Percentiles rank a stretch among this genome's conserved stretches.
Evolutionary conservation across 192 early-diverging fungal species (phyloP).

Genomic region (Backusella mclennaniae): DNA sequence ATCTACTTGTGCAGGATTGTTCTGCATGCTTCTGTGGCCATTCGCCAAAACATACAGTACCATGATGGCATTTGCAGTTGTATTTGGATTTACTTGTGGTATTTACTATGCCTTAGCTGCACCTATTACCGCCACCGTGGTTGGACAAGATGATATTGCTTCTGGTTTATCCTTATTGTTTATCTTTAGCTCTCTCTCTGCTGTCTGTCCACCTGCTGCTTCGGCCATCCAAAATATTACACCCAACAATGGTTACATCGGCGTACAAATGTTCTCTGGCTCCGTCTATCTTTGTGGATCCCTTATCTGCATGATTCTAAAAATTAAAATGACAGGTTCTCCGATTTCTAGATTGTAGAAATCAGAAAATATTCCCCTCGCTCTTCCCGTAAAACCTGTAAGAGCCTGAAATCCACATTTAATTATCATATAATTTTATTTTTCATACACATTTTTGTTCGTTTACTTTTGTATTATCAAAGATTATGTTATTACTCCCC

Average conservation of each 20-base stretch:
- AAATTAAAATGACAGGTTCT: slow-evolving; percentile 23
- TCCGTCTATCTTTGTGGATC: slow-evolving; percentile 22
- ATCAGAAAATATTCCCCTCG: not conserved
- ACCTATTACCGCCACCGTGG: slow-evolving; percentile 33
- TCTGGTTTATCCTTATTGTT: slow-evolving; percentile 26
- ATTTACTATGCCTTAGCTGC: slow-evolving; percentile 28
- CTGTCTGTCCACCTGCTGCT: slow-evolving; percentile 25
- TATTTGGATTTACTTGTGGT: slow-evolving; percentile 33
- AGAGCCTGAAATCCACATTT: not conserved
- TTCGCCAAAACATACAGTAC: slow-evolving; percentile 23
- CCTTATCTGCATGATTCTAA: slow-evolving; percentile 18
- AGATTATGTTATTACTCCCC: not conserved
- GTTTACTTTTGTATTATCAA: not conserved
- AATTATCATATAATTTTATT: not conserved
- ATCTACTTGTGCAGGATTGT: slow-evolving; percentile 16
- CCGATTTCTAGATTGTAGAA: slow-evolving; percentile 14
- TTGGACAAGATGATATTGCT: slow-evolving; percentile 24
- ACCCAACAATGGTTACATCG: slow-evolving; percentile 12
- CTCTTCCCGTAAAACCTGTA: not conserved
- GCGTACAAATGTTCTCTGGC: slow-evolving; percentile 33
- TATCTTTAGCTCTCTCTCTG: slow-evolving; percentile 12
- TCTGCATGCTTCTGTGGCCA: slow-evolving; percentile 24
- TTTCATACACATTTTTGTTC: not conserved
- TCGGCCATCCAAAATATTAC: slow-evolving; percentile 24
- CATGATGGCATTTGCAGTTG: slow-evolving; percentile 30